phyloP scores from a whole-genome alignment of 805 yeast genomes.

The Candida argentea region DNA sequence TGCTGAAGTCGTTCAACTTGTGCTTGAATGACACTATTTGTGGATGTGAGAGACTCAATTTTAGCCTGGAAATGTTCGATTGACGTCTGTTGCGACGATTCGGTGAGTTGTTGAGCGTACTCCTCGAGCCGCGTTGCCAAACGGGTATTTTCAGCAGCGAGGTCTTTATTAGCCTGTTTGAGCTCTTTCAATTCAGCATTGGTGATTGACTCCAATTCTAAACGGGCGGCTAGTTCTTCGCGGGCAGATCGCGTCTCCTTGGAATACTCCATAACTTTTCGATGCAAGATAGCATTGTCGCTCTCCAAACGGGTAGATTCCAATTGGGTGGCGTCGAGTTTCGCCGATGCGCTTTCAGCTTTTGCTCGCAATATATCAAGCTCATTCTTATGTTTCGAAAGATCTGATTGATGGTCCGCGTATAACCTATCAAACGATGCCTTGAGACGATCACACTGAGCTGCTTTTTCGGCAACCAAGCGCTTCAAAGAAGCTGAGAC shows the following conservation, averaged over 20 bases:
- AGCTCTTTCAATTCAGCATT: slow-evolving; percentile 31
- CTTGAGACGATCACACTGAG: no score
- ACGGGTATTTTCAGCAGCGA: no score
- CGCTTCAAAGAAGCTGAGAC: no score
- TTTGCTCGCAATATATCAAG: slow-evolving; percentile 15
- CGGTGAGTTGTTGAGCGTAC: slow-evolving; percentile 4
- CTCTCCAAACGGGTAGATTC: slow-evolving; percentile 7
- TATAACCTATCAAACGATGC: slow-evolving; percentile 26
- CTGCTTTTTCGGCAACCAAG: no score
- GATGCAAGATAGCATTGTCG: slow-evolving; percentile 9
- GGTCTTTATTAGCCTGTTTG: slow-evolving; percentile 19
- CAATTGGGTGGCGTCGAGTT: slow-evolving; percentile 10
- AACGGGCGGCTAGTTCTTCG: slow-evolving; percentile 23
- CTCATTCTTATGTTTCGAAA: slow-evolving; percentile 22
- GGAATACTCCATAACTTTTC: no score
- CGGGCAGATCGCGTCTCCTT: slow-evolving; percentile 13
- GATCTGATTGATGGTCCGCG: slow-evolving; percentile 21
- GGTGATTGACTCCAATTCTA: slow-evolving; percentile 23
- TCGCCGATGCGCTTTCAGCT: slow-evolving; percentile 6
- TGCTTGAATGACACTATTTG: slow-evolving; percentile 41
- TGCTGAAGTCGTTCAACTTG: slow-evolving; percentile 41
- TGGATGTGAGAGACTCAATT: slow-evolving; percentile 34
- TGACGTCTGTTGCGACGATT: slow-evolving; percentile 4
- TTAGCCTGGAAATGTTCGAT: slow-evolving; percentile 15
- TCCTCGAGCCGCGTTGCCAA: slow-evolving; percentile 24